A percentile compares a stretch with the other conserved stretches of the same genome.
These are phyloP conservation scores for Priceomyces haplophilus DNA, from an alignment of 805 yeast genomes.

Conservation along the genomic window DNA sequence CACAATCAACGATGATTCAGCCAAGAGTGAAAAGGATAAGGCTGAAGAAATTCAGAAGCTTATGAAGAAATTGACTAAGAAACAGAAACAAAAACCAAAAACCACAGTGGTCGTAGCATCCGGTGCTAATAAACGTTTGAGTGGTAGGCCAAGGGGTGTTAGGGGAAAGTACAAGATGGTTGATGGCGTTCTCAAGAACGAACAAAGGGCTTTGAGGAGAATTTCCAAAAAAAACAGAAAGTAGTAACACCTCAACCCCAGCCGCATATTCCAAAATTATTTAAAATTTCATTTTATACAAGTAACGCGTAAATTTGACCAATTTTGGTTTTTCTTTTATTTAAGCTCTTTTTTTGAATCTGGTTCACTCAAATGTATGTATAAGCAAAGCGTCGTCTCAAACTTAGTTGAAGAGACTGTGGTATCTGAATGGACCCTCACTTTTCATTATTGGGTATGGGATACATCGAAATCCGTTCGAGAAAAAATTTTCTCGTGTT, in stretches of 20 bases:
- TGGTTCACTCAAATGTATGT: background rate
- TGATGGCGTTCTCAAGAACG: conserved; percentile 97
- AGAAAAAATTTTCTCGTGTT: conserved; percentile 2
- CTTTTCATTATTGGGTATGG: no score
- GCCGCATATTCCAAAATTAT: background rate
- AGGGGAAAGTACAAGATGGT: conserved; percentile 99
- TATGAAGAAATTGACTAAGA: conserved; percentile 75
- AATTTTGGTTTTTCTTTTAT: background rate
- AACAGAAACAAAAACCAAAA: conserved; percentile 71
- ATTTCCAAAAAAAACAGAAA: conserved; percentile 84
- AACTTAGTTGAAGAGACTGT: no score
- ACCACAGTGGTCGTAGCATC: conserved; percentile 85
- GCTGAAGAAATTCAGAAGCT: conserved; percentile 87
- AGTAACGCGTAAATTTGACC: background rate
- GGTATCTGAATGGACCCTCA: no score
- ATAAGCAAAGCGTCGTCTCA: no score
- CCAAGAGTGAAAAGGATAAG: conserved; percentile 88
- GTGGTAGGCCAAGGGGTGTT: conserved; percentile 96
- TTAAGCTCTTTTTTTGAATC: background rate
- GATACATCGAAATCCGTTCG: no score
- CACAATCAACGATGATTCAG: conserved; percentile 78
- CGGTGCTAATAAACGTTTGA: conserved; percentile 79
- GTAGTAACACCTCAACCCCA: conserved; percentile 6
- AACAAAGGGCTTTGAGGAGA: conserved; percentile 87
- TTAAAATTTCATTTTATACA: background rate